Evolutionary conservation across 345 rosid species (phyloP), one percentile per base, ranked within the genome.

Genomic region (Gossypium arboreum): DNA sequence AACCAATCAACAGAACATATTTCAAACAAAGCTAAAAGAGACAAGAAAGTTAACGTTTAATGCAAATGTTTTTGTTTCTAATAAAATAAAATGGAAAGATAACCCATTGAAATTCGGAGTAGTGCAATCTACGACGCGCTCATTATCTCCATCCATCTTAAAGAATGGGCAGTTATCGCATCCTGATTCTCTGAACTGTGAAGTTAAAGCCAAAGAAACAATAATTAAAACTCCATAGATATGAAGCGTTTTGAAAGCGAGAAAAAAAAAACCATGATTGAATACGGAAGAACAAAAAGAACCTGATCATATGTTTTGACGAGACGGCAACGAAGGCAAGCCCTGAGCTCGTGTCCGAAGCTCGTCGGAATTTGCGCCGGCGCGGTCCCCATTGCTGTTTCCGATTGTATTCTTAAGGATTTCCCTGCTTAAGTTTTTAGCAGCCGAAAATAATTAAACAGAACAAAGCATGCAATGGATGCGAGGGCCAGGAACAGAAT

Each of bases 221-320:
- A 20, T 22, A 20, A 2, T 22, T 12, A 43, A 7, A 60, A 27
- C 17, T 24, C 65, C 9, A 24, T 11, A 43, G 41, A 39, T 41
- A 2, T 66, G 55, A 66, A 73, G 25, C 41, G 11, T 27, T 29
- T 20, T 22, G 57, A 68, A 18, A 44, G 66, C n/a, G 7, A 43
- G 12, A 54, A n/a, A 12, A 56, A 24, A 83, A 56, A 61, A 80
- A 24, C 17, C 41, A 13, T 12, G 17, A 20, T 63, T 78, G 52
- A n/a, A 59, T 54, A 10, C 11, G 7, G 62, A 12, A 57, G 7
- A 47, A 47, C 7, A 34, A 24, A 63, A 39, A 39, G 16, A 4
- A 90, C 92, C 92, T 88, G 95, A 76, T 88, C 92, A 78, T 84
- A 90, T 79, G 95, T 90, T 82, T 90, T 90, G 77, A 90, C 95